Evolutionary conservation across 2,329 filamentous ascomycete genomes (phyloP).

Genomic region (Stylonectria norvegica): DNA sequence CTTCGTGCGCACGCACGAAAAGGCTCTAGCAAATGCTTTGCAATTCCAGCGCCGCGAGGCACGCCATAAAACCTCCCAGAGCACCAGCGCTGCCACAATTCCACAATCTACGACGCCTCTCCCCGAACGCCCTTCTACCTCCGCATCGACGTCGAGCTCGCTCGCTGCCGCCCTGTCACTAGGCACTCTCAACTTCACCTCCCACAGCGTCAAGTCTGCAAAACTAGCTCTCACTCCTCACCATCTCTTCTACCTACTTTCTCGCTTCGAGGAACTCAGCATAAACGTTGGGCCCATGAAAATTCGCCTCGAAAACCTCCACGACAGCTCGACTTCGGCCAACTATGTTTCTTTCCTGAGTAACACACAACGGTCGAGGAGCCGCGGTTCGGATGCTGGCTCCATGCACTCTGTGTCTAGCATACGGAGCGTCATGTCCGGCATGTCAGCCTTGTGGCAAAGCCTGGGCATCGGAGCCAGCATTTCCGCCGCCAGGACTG

Average conservation of each 20-base stretch:
- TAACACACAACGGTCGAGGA: conserved; percentile 71
- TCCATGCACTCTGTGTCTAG: conserved; percentile 96
- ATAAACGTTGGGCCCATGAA: conserved; percentile 96
- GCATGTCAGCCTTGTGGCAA: conserved; percentile 91
- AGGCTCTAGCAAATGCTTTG: conserved; percentile 91
- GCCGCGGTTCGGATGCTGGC: conserved; percentile 75
- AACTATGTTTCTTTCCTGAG: conserved; percentile 96
- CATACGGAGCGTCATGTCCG: conserved; percentile 94
- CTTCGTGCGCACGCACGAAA: conserved; percentile 96
- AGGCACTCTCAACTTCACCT: conserved; percentile 79
- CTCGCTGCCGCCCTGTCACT: conserved; percentile 85
- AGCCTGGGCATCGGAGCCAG: conserved; percentile 79
- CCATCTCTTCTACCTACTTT: conserved; percentile 94
- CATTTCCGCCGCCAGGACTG: conserved; percentile 75
- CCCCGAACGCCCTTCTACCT: conserved; percentile 60
- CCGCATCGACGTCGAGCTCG: conserved; percentile 66
- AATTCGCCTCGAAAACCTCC: conserved; percentile 88
- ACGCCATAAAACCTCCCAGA: conserved; percentile 67
- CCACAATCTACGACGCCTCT: conserved; percentile 53
- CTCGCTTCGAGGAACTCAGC: conserved; percentile 87
- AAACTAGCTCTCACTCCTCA: conserved; percentile 92
- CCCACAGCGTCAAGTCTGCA: conserved; percentile 79
- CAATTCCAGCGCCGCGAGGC: conserved; percentile 72
- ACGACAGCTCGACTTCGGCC: conserved; percentile 78
- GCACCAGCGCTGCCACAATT: conserved; percentile 55